Evolutionary conservation across 352 stramenopile species (phyloP).

Genomic region (Globisporangium cylindrosporum): DNA sequence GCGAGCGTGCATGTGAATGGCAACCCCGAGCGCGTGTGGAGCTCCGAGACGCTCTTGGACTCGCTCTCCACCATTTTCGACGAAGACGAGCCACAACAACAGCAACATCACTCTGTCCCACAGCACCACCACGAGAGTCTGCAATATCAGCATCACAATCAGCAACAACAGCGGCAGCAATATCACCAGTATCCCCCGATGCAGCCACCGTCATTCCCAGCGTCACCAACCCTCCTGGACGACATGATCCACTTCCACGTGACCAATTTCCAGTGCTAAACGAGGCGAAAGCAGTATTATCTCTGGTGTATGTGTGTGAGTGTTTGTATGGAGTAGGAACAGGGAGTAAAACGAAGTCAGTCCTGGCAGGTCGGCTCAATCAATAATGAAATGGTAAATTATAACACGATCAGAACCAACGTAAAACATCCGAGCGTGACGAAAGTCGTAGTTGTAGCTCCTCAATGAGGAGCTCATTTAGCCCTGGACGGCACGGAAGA

Average conservation of each 20-base stretch:
- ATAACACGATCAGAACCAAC: neutral
- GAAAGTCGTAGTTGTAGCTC: neutral
- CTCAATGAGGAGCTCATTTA: neutral
- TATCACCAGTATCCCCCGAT: neutral
- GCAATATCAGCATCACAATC: neutral
- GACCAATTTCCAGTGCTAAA: slow-evolving; percentile 28
- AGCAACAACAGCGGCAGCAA: neutral
- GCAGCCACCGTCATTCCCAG: slow-evolving; percentile 8
- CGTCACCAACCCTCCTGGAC: slow-evolving; percentile 31
- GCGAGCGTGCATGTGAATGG: neutral
- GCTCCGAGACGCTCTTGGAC: slow-evolving; percentile 17
- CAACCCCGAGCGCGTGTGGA: slow-evolving; percentile 10
- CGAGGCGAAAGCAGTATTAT: neutral
- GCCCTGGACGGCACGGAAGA: no score
- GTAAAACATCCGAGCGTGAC: neutral
- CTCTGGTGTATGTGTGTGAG: slow-evolving; percentile 1
- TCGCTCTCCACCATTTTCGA: slow-evolving; percentile 32
- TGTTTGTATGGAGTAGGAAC: neutral
- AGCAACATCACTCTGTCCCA: neutral
- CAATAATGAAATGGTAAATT: neutral
- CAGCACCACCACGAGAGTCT: neutral
- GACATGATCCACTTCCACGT: slow-evolving; percentile 55
- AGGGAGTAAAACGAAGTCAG: neutral
- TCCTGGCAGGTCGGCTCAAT: neutral
- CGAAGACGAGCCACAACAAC: slow-evolving; percentile 15